Evolutionary conservation across 495 filamentous ascomycete genomes (phyloP), one percentile per base, ranked within the genome.

Genomic region (Tuber indicum): DNA sequence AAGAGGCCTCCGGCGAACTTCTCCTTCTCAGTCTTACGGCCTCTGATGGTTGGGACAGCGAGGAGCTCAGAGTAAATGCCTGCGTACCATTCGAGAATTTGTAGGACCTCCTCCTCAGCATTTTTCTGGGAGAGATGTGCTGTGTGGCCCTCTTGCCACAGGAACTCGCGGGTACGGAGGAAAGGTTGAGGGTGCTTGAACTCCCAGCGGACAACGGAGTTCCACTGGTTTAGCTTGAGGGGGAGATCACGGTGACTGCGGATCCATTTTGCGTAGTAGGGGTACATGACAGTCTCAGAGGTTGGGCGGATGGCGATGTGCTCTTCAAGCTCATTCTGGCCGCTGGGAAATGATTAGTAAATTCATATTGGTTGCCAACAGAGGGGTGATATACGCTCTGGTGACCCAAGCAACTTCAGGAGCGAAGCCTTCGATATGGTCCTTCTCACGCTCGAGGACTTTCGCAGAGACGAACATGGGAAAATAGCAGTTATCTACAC

Each of bases 351-450:
- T 74, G 26, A 8, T 73, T 44, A 44, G 58, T 71, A 77, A 74
- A 77, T 86, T 73, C 85, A 81, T 75, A 80, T 74, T 72, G 26
- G 32, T 71, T 75, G 72, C 74, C 81, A 71, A 75, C 19, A n/a
- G 66, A 45, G 72, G 14, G 71, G 76, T 42, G 46, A 85, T 90
- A 86, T 88, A 94, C 91, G 93, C 94, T 85, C 96, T 93, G 45
- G 96, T 98, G 58, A 99, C 96, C 96, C 96, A 98, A 73, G 96
- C 96, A 77, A 99, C 91, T 85, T 99, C 96, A 72, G 96, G 94
- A 75, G 94, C 95, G 85, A 98, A 98, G 42, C 96, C 96, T 85
- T 99, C 94, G 75, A 99, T 91, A 83, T 99, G 96, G 76, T 93
- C 92, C 88, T 98, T 98, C 86, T 98, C 96, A 80, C 91, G 90